Conservation (phyloP, 2,329 filamentous ascomycete genomes). For the Aureobasidium sp. region DNA sequence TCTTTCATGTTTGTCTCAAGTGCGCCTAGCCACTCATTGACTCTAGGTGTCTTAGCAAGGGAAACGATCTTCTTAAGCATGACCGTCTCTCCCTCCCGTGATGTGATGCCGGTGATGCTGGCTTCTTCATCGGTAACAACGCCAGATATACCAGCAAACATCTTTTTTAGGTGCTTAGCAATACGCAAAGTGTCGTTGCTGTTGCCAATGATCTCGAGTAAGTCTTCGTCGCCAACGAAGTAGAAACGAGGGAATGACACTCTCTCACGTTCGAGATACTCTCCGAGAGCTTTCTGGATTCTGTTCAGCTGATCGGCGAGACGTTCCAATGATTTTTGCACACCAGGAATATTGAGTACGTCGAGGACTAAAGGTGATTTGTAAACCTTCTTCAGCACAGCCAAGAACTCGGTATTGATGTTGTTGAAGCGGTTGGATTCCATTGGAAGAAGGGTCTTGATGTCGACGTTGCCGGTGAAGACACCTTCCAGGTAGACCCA, state of each 20-base stretch:
- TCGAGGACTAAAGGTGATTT: constrained; percentile 94
- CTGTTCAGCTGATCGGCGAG: constrained; percentile 96
- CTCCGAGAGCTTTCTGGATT: constrained; percentile 96
- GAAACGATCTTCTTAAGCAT: constrained; percentile 85
- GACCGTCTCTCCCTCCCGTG: constrained; percentile 88
- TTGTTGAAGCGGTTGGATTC: constrained; percentile 97
- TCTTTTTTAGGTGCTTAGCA: constrained; percentile 98
- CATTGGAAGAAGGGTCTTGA: constrained; percentile 93
- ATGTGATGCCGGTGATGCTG: constrained; percentile 84
- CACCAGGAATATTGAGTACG: constrained; percentile 88
- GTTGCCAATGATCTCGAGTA: constrained; percentile 98
- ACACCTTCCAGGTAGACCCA: constrained; percentile 99
- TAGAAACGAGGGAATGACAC: constrained; percentile 98
- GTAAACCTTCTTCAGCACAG: constrained; percentile 99
- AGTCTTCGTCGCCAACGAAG: constrained; percentile 96
- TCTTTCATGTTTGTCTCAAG: constrained; percentile 90
- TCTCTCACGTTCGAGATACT: constrained; percentile 96
- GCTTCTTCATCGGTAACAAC: constrained; percentile 85
- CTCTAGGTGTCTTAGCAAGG: constrained; percentile 83
- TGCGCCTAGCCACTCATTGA: constrained; percentile 97
- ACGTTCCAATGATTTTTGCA: constrained; percentile 91
- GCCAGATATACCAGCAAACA: constrained; percentile 95
- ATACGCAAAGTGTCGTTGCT: constrained; percentile 95
- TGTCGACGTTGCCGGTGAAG: constrained; percentile 96
- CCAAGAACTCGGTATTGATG: constrained; percentile 97